Evolutionary conservation across 73 alveolate genomes (phyloP).

Genomic region (Tetrahymena elliotti): DNA sequence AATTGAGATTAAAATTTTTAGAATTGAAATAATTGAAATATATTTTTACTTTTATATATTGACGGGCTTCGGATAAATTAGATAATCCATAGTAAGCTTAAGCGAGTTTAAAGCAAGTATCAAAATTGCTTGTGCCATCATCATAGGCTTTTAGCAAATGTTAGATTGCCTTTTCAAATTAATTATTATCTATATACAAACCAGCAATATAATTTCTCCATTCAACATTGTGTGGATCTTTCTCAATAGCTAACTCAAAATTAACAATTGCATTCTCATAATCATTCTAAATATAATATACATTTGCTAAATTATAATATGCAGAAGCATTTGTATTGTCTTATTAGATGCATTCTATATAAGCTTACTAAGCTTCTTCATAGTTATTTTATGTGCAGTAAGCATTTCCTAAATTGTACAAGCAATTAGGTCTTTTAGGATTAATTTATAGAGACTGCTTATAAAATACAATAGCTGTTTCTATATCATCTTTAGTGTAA

Average conservation of each 20-base stretch:
- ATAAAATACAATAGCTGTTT: conserved; percentile 49
- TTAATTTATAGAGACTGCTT: conserved; percentile 42
- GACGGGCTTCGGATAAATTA: background rate
- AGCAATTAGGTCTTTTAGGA: conserved; percentile 52
- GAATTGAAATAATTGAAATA: background rate
- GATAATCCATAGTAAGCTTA: background rate
- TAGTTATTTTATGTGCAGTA: conserved; percentile 49
- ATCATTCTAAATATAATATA: conserved; percentile 45
- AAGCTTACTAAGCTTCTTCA: conserved; percentile 42
- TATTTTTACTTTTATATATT: background rate
- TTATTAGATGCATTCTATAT: conserved; percentile 30
- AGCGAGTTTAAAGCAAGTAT: background rate
- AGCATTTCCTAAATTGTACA: conserved; percentile 65
- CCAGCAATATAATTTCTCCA: conserved; percentile 57
- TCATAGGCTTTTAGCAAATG: conserved; percentile 11
- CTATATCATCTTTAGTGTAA: conserved; percentile 45
- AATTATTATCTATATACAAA: conserved; percentile 47
- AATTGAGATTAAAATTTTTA: background rate
- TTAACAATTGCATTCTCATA: conserved; percentile 41
- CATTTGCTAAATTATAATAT: conserved; percentile 61
- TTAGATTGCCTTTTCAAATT: conserved; percentile 27
- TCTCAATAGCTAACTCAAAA: conserved; percentile 45
- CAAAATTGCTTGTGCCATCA: background rate
- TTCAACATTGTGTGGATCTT: conserved; percentile 57
- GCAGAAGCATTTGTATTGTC: conserved; percentile 66